Evolutionary conservation across 2,329 filamentous ascomycete genomes (phyloP).

Genomic region (Hypoxylon sp.): DNA sequence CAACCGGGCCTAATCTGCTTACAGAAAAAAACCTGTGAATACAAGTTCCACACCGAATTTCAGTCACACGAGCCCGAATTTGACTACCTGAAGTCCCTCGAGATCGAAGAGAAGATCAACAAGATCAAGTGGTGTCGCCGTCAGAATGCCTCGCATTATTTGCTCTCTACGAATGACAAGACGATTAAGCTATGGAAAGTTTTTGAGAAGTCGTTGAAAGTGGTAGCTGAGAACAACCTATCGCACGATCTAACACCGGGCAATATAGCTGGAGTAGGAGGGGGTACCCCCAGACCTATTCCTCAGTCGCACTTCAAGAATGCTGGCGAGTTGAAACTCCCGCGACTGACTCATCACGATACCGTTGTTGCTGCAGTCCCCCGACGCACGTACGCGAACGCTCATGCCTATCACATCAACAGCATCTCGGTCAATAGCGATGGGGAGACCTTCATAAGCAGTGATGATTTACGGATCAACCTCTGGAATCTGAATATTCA

Average conservation of each 20-base stretch:
- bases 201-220: slow-evolving; percentile 98
- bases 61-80: slow-evolving; percentile 99
- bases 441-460: slow-evolving; percentile 99
- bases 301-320: slow-evolving; percentile 83
- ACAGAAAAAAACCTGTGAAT: slow-evolving; percentile 99
- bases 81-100: slow-evolving; percentile 98
- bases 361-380: slow-evolving; percentile 98
- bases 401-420: slow-evolving; percentile 99
- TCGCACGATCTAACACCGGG: slow-evolving; percentile 92
- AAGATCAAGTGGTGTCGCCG: slow-evolving; percentile 99
- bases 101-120: slow-evolving; percentile 99
- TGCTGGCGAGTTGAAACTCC: slow-evolving; percentile 88
- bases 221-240: slow-evolving; percentile 98
- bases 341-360: slow-evolving; percentile 96
- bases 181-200: slow-evolving; percentile 99
- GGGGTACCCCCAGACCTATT: slow-evolving; percentile 80
- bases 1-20: slow-evolving; percentile 34
- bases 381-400: slow-evolving; percentile 96
- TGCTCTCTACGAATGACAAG: slow-evolving; percentile 99
- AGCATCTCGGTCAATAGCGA: slow-evolving; percentile 99
- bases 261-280: slow-evolving; percentile 76
- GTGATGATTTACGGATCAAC: slow-evolving; percentile 97
- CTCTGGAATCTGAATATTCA: slow-evolving; percentile 99
- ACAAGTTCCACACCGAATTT: slow-evolving; percentile 99
- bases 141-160: slow-evolving; percentile 98